Evolutionary conservation across 2,329 filamentous ascomycete species (phyloP).

Genomic region (Nemania sp.): DNA sequence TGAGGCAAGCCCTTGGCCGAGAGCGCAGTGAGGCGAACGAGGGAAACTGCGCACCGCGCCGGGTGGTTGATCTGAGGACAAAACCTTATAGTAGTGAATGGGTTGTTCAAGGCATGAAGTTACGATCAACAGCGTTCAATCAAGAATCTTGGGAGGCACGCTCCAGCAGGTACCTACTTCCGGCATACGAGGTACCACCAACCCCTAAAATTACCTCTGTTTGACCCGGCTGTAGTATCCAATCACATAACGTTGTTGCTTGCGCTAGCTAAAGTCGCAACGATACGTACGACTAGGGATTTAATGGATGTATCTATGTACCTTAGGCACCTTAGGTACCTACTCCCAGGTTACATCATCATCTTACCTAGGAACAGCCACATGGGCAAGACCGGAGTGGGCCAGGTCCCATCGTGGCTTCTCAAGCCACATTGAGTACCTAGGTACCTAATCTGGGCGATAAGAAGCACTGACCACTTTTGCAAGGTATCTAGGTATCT

Average conservation of each 20-base stretch:
- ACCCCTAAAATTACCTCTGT: constrained; percentile 26
- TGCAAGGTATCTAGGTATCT: neutral
- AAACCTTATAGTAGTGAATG: constrained; percentile 17
- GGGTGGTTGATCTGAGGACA: constrained; percentile 24
- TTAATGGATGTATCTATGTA: neutral
- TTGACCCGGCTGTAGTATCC: constrained; percentile 4
- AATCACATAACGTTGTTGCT: constrained; percentile 20
- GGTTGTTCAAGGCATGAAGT: constrained; percentile 17
- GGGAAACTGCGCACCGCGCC: constrained; percentile 39
- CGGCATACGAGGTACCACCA: neutral
- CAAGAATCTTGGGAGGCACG: neutral
- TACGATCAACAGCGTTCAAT: constrained; percentile 6
- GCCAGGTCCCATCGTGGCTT: too few relatives aligned
- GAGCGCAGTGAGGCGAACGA: constrained; percentile 30
- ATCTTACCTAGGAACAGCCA: neutral
- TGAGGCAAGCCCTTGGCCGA: constrained; percentile 13
- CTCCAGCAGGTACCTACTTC: neutral
- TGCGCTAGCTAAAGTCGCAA: constrained; percentile 9
- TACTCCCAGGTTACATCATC: too few relatives aligned
- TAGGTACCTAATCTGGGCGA: too few relatives aligned
- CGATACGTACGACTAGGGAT: too few relatives aligned
- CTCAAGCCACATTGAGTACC: neutral
- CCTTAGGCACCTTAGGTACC: too few relatives aligned
- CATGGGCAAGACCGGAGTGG: neutral
- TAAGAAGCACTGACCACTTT: constrained; percentile 29